These are phyloP conservation scores for Prosopis cineraria DNA, from an alignment of 306 rosid genomes.

Conservation along the genomic window DNA sequence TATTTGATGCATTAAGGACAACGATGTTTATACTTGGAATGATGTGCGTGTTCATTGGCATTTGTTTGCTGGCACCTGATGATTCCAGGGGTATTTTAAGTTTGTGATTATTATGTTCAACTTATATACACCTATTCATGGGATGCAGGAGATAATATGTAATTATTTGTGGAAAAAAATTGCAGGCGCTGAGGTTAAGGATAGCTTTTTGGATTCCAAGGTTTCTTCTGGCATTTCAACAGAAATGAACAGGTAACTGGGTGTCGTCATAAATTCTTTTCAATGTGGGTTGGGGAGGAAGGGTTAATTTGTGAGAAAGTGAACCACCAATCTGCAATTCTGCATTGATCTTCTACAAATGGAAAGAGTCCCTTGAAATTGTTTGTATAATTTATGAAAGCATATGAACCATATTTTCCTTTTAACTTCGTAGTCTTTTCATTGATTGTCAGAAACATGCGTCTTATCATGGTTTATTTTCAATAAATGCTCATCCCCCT, in stretches of 20 bases:
- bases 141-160: slow-evolving; percentile 23
- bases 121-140: slow-evolving; percentile 14
- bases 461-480: neutral
- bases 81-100: slow-evolving; percentile 71
- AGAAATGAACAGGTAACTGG: slow-evolving; percentile 69
- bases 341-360: neutral
- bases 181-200: slow-evolving; percentile 73
- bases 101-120: neutral
- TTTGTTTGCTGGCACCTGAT: slow-evolving; percentile 94
- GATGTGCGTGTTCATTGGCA: slow-evolving; percentile 88
- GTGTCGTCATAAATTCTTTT: neutral
- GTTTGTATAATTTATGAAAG: neutral
- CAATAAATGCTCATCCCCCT: slow-evolving; percentile 16
- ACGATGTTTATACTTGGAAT: slow-evolving; percentile 92
- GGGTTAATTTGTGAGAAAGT: neutral
- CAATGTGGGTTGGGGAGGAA: neutral
- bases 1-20: slow-evolving; percentile 82
- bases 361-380: neutral
- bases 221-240: slow-evolving; percentile 61
- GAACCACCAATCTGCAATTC: neutral
- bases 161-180: slow-evolving; percentile 36
- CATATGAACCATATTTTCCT: neutral
- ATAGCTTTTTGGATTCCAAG: slow-evolving; percentile 56
- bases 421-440: neutral
- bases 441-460: neutral